Conservation (phyloP, 345 rosid species). For the Salix purpurea region DNA sequence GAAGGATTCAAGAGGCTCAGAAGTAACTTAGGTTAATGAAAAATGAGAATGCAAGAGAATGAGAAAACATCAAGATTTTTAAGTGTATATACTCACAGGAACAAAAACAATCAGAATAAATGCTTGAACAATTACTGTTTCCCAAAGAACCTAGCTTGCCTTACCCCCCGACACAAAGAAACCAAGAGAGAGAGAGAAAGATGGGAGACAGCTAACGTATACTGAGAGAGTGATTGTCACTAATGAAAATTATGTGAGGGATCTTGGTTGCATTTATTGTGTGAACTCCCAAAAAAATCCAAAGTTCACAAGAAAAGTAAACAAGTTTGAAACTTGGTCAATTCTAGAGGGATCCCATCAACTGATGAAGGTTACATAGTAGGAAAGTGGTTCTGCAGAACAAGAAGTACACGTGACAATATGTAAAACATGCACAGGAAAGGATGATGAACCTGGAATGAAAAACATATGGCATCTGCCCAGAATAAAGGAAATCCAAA, state of each 20-base stretch:
- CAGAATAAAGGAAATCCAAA: background rate
- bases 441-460: background rate
- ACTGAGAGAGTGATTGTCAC: too few relatives aligned
- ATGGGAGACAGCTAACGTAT: background rate
- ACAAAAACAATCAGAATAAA: background rate
- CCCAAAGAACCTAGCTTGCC: background rate
- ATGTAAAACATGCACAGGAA: background rate
- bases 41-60: background rate
- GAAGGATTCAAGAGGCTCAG: background rate
- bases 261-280: too few relatives aligned
- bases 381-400: background rate
- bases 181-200: background rate
- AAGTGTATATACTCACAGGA: background rate
- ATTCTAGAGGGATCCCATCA: background rate
- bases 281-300: too few relatives aligned
- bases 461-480: background rate
- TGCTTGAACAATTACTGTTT: background rate
- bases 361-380: background rate
- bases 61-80: background rate
- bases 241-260: too few relatives aligned
- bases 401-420: background rate
- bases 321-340: background rate
- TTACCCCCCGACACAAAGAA: background rate
- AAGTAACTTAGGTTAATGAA: background rate
- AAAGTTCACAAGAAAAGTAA: background rate